Evolutionary conservation across 2,329 filamentous ascomycete species (phyloP), one percentile per base, ranked within the genome.

Genomic region (Didymella glomerata): DNA sequence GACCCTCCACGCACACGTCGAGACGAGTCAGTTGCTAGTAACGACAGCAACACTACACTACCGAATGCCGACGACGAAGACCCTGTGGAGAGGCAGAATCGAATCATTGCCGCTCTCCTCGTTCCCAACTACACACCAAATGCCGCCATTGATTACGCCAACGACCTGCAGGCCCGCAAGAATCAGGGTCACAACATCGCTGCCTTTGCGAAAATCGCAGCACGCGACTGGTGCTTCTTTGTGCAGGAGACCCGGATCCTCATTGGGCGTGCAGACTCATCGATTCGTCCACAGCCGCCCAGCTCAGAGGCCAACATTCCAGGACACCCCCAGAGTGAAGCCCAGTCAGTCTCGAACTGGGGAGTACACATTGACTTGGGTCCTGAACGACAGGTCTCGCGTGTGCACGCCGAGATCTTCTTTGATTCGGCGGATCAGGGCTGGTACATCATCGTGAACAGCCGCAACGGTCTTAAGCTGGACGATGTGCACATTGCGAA

Each of bases 371-470:
- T 99, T 67, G 94, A 99, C 74, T 83, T 99, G 30, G 82, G 82
- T 8, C 82, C 82, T 1, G 80, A 83, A 63, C 78, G 82, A 36
- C 80, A 82, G 58, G 76, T 84, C 22, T 84, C 82, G 1, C 76
- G 82, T 44, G 68, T 81, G 22, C 82, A 84, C 62, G 82, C 82
- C 27, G 76, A 80, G 61, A 83, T 84, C 61, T 72, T 76, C 44
- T 84, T 81, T 64, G 79, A 83, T 40, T 64, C 73, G 8, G 69
- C 77, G 2, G 68, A 72, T 41, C 80, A 81, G 49, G 86, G 85
- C 61, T 99, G 95, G 95, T 89, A 90, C 70, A 86, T 99, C 50
- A 82, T 87, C 42, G 92, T 97, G 63, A 93, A 94, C 73, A 95
- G 95, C 20, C 90, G 95, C 67, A 99, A 99, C 75, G 93, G 93